These are phyloP conservation scores for Irpex sp. DNA, from an alignment of 1,284 basidiomycete species.

Conservation along the genomic window DNA sequence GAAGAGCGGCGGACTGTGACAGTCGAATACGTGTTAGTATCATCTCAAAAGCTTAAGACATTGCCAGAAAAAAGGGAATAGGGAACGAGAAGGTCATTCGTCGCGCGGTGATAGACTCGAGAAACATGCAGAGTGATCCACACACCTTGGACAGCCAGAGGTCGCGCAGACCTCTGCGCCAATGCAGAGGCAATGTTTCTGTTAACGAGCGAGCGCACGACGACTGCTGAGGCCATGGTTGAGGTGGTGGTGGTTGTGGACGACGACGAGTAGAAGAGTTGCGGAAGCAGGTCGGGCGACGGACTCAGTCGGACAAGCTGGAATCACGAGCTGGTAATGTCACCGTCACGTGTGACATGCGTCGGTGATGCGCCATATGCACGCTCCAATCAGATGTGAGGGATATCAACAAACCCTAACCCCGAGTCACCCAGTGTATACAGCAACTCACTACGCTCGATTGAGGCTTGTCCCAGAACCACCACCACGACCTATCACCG, in stretches of 20 bases:
- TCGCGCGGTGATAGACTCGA: not conserved
- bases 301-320: slow-evolving; percentile 10
- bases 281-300: slow-evolving; percentile 7
- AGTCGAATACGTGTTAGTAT: not conserved
- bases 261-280: slow-evolving; percentile 3
- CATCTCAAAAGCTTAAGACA: not conserved
- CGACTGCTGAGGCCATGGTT: slow-evolving; percentile 49
- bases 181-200: slow-evolving; percentile 38
- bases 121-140: slow-evolving; percentile 19
- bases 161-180: slow-evolving; percentile 37
- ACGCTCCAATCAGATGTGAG: not conserved
- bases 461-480: not conserved
- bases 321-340: slow-evolving; percentile 12
- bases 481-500: not conserved
- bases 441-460: not conserved
- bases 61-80: not conserved
- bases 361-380: not conserved
- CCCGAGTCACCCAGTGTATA: not conserved
- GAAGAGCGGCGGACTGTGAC: slow-evolving; percentile 22
- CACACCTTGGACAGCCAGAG: slow-evolving; percentile 26
- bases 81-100: not conserved
- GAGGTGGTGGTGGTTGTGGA: slow-evolving; percentile 28
- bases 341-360: not conserved
- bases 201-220: slow-evolving; percentile 47
- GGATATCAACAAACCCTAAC: not conserved